Evolutionary conservation across 176 grass and related monocot species (phyloP).

Genomic region (Musa beccarii): DNA sequence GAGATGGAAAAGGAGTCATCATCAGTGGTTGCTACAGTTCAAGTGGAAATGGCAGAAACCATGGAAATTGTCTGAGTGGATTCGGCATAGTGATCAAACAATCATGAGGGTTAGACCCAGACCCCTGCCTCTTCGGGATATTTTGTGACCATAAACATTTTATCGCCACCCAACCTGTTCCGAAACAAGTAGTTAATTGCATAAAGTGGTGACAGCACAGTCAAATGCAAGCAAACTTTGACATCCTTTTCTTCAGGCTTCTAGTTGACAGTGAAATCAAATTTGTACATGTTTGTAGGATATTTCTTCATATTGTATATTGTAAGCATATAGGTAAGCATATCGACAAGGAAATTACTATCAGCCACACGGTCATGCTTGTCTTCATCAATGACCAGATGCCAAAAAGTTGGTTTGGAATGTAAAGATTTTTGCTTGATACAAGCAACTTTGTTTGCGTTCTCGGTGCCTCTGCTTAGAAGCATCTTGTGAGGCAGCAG

Average conservation of each 20-base stretch:
- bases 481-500: not conserved
- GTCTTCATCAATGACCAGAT: not conserved
- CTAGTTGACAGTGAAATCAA: slow-evolving; percentile 6
- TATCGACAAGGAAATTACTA: slow-evolving; percentile 7
- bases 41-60: slow-evolving; percentile 99
- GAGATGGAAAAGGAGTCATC: slow-evolving; percentile 99
- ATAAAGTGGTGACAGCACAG: not conserved
- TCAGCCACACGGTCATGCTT: not conserved
- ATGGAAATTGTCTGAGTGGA: slow-evolving; percentile 90
- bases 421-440: slow-evolving; percentile 1
- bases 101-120: slow-evolving; percentile 66
- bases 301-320: slow-evolving; percentile 2
- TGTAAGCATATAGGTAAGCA: slow-evolving; percentile 12
- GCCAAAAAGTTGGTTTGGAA: not conserved
- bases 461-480: not conserved
- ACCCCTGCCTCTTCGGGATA: slow-evolving; percentile 35
- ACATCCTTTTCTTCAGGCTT: not conserved
- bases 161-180: not conserved
- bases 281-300: slow-evolving; percentile 4
- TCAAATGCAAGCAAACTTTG: not conserved
- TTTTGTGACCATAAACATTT: not conserved
- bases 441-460: not conserved
- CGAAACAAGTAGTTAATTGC: not conserved
- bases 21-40: slow-evolving; percentile 95
- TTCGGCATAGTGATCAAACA: slow-evolving; percentile 77